Base-by-base conservation (phyloP, 306 rosid species). In the Coriaria nepalensis region DNA sequence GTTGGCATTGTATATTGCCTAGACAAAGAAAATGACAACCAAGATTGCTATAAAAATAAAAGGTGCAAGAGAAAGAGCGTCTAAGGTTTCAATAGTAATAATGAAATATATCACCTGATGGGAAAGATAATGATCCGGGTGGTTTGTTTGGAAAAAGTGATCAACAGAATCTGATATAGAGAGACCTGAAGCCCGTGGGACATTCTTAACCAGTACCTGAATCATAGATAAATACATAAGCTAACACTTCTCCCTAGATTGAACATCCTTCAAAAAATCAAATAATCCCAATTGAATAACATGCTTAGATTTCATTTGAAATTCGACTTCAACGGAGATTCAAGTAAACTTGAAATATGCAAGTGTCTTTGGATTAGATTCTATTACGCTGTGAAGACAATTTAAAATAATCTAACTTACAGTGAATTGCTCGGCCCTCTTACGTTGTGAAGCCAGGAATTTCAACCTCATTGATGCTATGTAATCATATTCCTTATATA, bases 1-100 rank as follows among this genome's bases (percentile, higher is more conserved):
- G 70, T 90, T 90, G 47, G 95, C 98, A 71, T 90, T 69, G 64
- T 85, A 90, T 41, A 90, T 82, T 40, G 95, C 97, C 97, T 90
- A 75, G 63, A 63, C 12, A 63, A 46, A 47, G 42, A 62, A 62
- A 61, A 57, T 13, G 15, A 20, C 29, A 20, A 1, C 29, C 11
- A 37, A 29, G 14, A 4, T 15, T 15, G 9, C 3, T 15, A 39
- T 5, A 47, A 45, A 39, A 4, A 38, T 9, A 12, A 29, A 47
- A 6, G 14, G 12, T 32, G 52, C 7, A 29, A 57, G 7, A 57
- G 32, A 10, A 2, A 6, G 39, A 13, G 8, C 8, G 1, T 4
- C 33, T 49, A 11, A 9, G 13, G 5, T 10, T 14, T 13, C 37
- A 9, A 36, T 40, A 5, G 13, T 41, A 43, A 44, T 49, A 65